Base-by-base conservation (phyloP, 2,329 filamentous ascomycete genomes). In the Fusarium neocosmosporiellum region DNA sequence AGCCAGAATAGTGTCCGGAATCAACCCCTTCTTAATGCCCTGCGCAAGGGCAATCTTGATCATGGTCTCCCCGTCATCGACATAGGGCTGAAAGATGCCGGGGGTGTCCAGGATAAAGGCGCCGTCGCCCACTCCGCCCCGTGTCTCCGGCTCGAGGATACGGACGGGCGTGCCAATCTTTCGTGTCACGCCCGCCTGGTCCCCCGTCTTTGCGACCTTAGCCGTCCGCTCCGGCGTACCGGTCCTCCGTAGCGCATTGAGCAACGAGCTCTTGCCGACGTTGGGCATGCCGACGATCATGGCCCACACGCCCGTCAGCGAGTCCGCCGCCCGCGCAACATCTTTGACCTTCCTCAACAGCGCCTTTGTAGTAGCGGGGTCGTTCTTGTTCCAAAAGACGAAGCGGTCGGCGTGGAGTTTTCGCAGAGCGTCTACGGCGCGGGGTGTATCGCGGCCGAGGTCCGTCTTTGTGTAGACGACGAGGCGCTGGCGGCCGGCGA, bases 261-360 rank as follows among this genome's bases (percentile, higher is more conserved):
- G 89, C n/a, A 99, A 86, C 1, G 95, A 95, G 54, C 94, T 97
- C 83, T 99, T 99, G 37, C 96, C 96, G 0, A 98, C 94, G 80
- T 99, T 99, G 37, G 96, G 96, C 95, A 99, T 98, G 63, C 96
- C 96, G 16, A 98, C 95, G 1, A 98, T 90, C 81, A 99, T 89
- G 65, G 95, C 89, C 57, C 95, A 90, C 75, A 94, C 88, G n/a
- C 95, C 95, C 9, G 93, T 91, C n/a, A 98, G 84, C 24, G 89
- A 89, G 75, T 90, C 81, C 22, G 81, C 73, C 2, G 70, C 72
- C 18, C 61, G 67, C 20, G 82, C 81, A 20, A 78, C 69, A 41
- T 80, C 74, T 39, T 79, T 80, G 20, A 85, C 78, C 34, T 80
- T 77, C 20, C 71, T 71, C 13, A 90, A 79, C 5, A 90, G 80